Conservation (phyloP, 1,284 basidiomycete species). For the Heterobasidion annosum region DNA sequence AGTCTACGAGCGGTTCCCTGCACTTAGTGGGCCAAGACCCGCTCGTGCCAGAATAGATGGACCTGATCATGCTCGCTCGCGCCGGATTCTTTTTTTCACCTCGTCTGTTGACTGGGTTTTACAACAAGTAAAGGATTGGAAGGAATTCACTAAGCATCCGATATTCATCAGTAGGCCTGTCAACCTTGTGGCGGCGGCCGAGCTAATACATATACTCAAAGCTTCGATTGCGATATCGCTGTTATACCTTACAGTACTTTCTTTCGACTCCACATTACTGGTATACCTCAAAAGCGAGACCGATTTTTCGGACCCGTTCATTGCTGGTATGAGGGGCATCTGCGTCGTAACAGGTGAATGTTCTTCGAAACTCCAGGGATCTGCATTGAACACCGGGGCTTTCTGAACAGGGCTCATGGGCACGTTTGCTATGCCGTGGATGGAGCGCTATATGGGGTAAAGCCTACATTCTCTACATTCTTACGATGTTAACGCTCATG, state of each 20-base stretch:
- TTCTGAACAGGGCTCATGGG: constrained; percentile 31
- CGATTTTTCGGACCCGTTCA: constrained; percentile 38
- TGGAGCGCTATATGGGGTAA: constrained; percentile 29
- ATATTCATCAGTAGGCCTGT: constrained; percentile 24
- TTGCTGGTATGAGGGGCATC: constrained; percentile 44
- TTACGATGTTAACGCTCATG: background rate
- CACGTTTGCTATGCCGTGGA: constrained; percentile 32
- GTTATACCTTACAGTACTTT: constrained; percentile 34
- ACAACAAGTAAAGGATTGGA: constrained; percentile 26
- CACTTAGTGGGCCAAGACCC: constrained; percentile 16
- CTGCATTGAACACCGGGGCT: background rate
- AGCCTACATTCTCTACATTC: background rate
- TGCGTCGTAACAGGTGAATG: constrained; percentile 19
- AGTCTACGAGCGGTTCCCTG: constrained; percentile 25
- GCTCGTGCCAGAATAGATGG: background rate
- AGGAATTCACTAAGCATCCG: constrained; percentile 32
- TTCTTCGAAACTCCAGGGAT: background rate
- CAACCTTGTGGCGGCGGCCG: background rate
- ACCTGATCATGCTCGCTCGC: background rate
- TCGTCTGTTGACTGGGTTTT: background rate
- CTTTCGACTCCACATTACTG: constrained; percentile 42
- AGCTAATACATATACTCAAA: background rate
- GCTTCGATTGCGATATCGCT: constrained; percentile 37
- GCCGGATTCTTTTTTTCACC: background rate
- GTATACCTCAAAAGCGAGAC: constrained; percentile 33